Evolutionary conservation across 2,329 filamentous ascomycete genomes (phyloP).

Genomic region (Graphilbum sp.): DNA sequence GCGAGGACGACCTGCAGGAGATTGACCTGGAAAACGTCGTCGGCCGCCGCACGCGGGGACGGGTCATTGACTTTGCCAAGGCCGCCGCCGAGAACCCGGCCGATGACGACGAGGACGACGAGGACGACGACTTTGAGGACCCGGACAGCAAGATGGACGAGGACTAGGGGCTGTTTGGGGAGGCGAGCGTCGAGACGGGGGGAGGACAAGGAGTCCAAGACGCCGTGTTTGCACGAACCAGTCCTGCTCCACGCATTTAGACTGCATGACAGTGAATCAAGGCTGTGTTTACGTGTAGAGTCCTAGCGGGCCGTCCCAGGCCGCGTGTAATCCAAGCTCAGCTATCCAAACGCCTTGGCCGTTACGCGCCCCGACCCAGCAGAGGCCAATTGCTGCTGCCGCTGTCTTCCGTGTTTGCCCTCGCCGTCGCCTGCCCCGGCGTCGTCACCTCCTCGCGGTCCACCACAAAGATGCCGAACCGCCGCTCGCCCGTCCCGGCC

Average conservation of each 20-base stretch:
- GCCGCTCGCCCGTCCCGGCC: background rate
- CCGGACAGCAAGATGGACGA: conserved; percentile 61
- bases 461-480: background rate
- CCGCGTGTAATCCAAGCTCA: no score
- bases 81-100: conserved; percentile 63
- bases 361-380: no score
- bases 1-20: conserved; percentile 73
- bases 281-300: no score
- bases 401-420: no score
- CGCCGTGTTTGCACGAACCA: no score
- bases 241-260: no score
- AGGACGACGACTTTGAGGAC: conserved; percentile 55
- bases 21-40: conserved; percentile 88
- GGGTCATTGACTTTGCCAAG: conserved; percentile 84
- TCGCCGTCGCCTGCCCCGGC: background rate
- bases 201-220: no score
- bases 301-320: no score
- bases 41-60: conserved; percentile 76
- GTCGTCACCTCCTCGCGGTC: background rate
- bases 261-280: no score
- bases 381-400: no score
- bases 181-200: no score
- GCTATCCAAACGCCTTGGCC: no score
- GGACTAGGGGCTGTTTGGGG: conserved; percentile 22
- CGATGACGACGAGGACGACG: conserved; percentile 66